Conservation (phyloP, 2,329 filamentous ascomycete species). For the Xylariales sp. region DNA sequence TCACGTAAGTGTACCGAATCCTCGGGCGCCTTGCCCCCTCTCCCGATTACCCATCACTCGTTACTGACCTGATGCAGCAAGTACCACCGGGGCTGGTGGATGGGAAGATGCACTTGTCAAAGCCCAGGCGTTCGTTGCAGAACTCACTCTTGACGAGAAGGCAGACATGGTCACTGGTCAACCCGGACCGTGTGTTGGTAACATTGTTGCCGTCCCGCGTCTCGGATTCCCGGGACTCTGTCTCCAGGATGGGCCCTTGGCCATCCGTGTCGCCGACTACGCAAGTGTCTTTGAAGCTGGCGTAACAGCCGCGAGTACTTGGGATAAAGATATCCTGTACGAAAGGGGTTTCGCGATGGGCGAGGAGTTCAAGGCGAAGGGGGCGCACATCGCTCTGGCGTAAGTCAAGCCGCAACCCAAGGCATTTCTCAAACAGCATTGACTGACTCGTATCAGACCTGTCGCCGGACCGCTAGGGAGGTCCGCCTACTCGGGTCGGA, state of each 20-base stretch:
- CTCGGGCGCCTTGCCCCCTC: no score
- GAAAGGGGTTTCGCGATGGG: conserved; percentile 37
- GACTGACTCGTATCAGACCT: conserved; percentile 26
- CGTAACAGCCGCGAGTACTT: conserved; percentile 65
- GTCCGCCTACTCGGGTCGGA: conserved; percentile 47
- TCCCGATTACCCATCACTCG: no score
- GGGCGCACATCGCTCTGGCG: conserved; percentile 61
- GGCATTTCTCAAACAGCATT: background rate
- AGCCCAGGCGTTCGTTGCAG: conserved; percentile 24
- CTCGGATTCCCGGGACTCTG: conserved; percentile 57
- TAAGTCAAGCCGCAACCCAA: conserved; percentile 7
- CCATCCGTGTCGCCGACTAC: conserved; percentile 61
- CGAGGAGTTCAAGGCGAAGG: conserved; percentile 65
- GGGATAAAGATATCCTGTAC: conserved; percentile 59
- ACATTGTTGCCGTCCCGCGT: conserved; percentile 45
- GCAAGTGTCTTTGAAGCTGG: conserved; percentile 67
- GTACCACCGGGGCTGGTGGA: conserved; percentile 28
- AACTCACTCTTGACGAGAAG: conserved; percentile 16
- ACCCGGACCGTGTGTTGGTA: conserved; percentile 11
- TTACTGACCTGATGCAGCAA: conserved; percentile 24
- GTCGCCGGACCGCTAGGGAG: conserved; percentile 39
- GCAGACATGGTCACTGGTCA: conserved; percentile 15
- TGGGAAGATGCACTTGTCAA: conserved; percentile 33
- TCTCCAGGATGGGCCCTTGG: conserved; percentile 65
- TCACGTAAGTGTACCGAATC: conserved; percentile 35